Evolutionary conservation across 176 grass and related monocot species (phyloP).

Genomic region (Cenchrus americanus): DNA sequence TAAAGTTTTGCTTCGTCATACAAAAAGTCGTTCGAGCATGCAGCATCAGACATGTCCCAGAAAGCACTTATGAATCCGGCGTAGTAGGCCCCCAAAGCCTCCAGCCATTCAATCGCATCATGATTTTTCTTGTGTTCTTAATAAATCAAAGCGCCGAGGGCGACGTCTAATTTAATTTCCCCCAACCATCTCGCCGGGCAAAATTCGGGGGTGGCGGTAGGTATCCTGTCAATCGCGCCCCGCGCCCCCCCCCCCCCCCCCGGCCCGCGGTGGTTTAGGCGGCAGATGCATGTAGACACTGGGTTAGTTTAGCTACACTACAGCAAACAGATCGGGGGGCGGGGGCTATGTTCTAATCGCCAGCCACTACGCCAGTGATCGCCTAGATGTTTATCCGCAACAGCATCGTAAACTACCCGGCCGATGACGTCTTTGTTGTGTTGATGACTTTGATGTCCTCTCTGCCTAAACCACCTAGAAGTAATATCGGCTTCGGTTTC

Average conservation of each 20-base stretch:
- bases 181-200: not conserved
- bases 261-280: not conserved
- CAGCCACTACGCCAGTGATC: no score
- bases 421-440: not conserved
- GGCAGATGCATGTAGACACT: constrained; percentile 21
- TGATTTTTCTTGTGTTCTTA: not conserved
- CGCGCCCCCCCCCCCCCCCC: not conserved
- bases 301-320: not conserved
- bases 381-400: not conserved
- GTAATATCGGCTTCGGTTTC: not conserved
- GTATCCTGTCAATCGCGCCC: constrained; percentile 42
- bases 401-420: not conserved
- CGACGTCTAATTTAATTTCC: constrained; percentile 14
- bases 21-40: not conserved
- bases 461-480: not conserved
- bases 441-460: not conserved
- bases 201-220: constrained; percentile 17
- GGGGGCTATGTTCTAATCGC: not conserved
- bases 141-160: not conserved
- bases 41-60: not conserved
- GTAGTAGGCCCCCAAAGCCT: not conserved
- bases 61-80: not conserved
- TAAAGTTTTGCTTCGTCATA: not conserved
- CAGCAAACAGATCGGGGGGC: not conserved
- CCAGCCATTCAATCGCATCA: not conserved